These are phyloP conservation scores for Magnaporthiopsis incrustans DNA, from an alignment of 2,329 filamentous ascomycete genomes.

Conservation along the genomic window DNA sequence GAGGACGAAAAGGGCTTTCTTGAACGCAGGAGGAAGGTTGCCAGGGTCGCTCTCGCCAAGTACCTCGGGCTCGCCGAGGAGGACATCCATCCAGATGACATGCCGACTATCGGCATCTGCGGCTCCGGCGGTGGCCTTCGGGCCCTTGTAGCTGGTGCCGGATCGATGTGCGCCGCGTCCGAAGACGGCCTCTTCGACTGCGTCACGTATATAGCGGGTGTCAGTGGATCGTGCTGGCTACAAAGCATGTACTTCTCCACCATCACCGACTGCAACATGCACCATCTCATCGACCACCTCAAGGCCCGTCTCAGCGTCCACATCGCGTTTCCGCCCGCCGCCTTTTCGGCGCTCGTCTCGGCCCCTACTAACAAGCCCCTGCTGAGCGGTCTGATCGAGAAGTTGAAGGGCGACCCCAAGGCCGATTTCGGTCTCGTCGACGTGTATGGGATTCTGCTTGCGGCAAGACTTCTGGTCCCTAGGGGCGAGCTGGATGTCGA, in stretches of 20 bases:
- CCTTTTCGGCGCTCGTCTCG: constrained; percentile 71
- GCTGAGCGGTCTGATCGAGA: constrained; percentile 82
- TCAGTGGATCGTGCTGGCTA: constrained; percentile 94
- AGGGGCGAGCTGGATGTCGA: constrained; percentile 73
- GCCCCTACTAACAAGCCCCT: constrained; percentile 91
- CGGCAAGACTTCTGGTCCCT: constrained; percentile 76
- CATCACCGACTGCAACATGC: constrained; percentile 59
- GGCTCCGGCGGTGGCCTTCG: constrained; percentile 87
- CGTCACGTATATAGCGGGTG: constrained; percentile 87
- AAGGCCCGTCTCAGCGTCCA: constrained; percentile 80
- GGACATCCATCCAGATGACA: constrained; percentile 85
- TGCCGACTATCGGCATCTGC: constrained; percentile 88
- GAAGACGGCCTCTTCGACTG: constrained; percentile 91
- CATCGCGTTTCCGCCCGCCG: constrained; percentile 84
- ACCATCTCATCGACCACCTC: constrained; percentile 70
- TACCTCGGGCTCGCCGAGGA: constrained; percentile 73
- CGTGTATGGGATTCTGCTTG: constrained; percentile 80
- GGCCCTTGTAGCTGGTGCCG: constrained; percentile 82
- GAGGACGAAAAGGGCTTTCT: constrained; percentile 74
- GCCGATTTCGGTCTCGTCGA: constrained; percentile 88
- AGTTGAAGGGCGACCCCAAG: constrained; percentile 71
- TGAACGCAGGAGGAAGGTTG: constrained; percentile 57
- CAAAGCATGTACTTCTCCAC: constrained; percentile 82
- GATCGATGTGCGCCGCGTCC: constrained; percentile 75
- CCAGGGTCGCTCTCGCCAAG: constrained; percentile 65